These are phyloP conservation scores for Hanseniaspora lindneri DNA, from an alignment of 805 yeast species.

Conservation along the genomic window DNA sequence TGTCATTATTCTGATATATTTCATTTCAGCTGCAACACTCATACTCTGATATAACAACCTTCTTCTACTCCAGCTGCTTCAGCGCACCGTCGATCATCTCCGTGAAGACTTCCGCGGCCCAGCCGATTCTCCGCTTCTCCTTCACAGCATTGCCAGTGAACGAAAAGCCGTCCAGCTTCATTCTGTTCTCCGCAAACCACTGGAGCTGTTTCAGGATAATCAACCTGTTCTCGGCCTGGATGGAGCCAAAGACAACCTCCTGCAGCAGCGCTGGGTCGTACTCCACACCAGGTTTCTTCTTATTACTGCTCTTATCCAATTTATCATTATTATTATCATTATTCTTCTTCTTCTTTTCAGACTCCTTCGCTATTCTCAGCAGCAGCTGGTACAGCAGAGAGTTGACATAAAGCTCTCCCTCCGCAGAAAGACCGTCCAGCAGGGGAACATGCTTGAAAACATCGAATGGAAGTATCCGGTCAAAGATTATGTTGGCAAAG, in stretches of 20 bases:
- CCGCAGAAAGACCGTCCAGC: slow-evolving; percentile 48
- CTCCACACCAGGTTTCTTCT: no score
- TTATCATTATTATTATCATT: slow-evolving; percentile 28
- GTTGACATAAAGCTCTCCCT: slow-evolving; percentile 59
- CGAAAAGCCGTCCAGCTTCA: slow-evolving; percentile 21
- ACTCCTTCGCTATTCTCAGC: slow-evolving; percentile 50
- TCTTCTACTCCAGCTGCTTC: no score
- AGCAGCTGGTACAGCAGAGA: slow-evolving; percentile 57
- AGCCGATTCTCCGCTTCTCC: slow-evolving; percentile 27
- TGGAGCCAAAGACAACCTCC: slow-evolving; percentile 19
- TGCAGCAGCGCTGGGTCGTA: no score
- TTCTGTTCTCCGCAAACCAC: slow-evolving; percentile 26
- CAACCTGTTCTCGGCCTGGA: slow-evolving; percentile 23
- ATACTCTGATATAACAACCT: no score
- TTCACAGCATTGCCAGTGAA: slow-evolving; percentile 17
- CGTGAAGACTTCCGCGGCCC: slow-evolving; percentile 21
- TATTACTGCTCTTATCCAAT: no score
- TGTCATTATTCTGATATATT: no score
- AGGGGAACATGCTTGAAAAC: slow-evolving; percentile 63
- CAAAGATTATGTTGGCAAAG: slow-evolving; percentile 64
- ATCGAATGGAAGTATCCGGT: slow-evolving; percentile 62
- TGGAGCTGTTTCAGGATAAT: slow-evolving; percentile 27
- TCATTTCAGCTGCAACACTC: no score
- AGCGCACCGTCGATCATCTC: no score
- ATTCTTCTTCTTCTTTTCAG: slow-evolving; percentile 34